These are phyloP conservation scores for Eimeria brunetti DNA, from an alignment of 169 alveolate genomes.

Conservation along the genomic window DNA sequence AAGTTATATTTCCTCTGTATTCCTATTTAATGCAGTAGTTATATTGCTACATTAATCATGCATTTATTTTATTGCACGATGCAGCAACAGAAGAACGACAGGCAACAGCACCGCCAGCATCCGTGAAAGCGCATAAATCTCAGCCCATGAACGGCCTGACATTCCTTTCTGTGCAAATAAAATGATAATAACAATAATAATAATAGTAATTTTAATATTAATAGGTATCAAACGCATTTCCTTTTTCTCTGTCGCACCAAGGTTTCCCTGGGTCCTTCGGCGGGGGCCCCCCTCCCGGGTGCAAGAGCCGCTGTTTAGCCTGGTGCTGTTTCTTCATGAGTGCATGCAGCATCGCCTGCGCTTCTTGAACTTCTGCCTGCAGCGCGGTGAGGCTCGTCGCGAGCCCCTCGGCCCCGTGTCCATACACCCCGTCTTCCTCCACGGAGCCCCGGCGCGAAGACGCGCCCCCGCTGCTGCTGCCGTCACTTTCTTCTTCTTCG, in stretches of 20 bases:
- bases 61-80: too few relatives aligned
- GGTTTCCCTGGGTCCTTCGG: slow-evolving; percentile 61
- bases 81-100: too few relatives aligned
- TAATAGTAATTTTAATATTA: too few relatives aligned
- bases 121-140: too few relatives aligned
- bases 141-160: too few relatives aligned
- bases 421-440: slow-evolving; percentile 20
- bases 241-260: slow-evolving; percentile 23
- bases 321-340: slow-evolving; percentile 40
- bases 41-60: neutral
- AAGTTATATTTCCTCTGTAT: neutral
- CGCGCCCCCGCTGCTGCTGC: slow-evolving; percentile 16
- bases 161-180: too few relatives aligned
- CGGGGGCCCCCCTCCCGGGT: slow-evolving; percentile 58
- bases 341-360: slow-evolving; percentile 49
- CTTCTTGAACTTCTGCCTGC: slow-evolving; percentile 38
- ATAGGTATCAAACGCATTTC: too few relatives aligned
- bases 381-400: slow-evolving; percentile 38
- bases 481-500: slow-evolving; percentile 17
- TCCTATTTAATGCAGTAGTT: neutral
- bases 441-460: neutral
- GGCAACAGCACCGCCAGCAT: too few relatives aligned
- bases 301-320: slow-evolving; percentile 21
- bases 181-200: too few relatives aligned
- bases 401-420: slow-evolving; percentile 11